Base-by-base conservation (phyloP, 306 rosid species). In the Vigna trinervia region DNA sequence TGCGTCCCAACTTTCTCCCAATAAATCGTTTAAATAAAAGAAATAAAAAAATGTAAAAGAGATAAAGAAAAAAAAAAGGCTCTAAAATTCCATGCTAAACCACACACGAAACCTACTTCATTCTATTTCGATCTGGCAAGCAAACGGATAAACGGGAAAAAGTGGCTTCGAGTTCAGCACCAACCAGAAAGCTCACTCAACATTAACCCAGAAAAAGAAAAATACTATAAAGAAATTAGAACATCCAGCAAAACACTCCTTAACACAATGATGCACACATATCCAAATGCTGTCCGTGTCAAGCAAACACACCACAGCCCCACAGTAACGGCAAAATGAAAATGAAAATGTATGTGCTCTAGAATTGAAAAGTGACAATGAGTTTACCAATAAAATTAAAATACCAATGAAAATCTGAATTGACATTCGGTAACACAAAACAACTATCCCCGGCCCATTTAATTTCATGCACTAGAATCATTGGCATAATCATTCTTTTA, bases 141-240 rank as follows among this genome's bases (percentile, higher is more conserved):
- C 65, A 68, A 86, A 84, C 92, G 87, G 90, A 86, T 83, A 90
- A 89, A 73, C 88, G 69, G 96, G 90, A 85, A 83, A 91, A 89
- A 84, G 90, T 57, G 75, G 84, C 88, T 88, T 88, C 90, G 92
- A 93, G 92, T 87, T 86, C 93, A 83, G 77, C 86, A 84, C 90
- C 90, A 81, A 73, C 84, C 79, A 86, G 86, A 88, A 88, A 87
- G 90, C 74, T 78, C 75, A 76, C 74, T 87, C 71, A 83, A 71
- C 68, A 77, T 73, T 64, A 84, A 74, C 82, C 87, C 85, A 62
- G 86, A 85, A 75, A 76, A 80, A 74, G 71, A 72, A 83, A 78
- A 86, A 73, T 58, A 68, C 81, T 56, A 77, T 28, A 75, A 75
- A 83, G 56, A 85, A 45, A 78, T 73, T 65, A 70, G 75, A 78